Evolutionary conservation across 2,329 filamentous ascomycete genomes (phyloP).

Genomic region (Stagonosporopsis cucurbitacearum): DNA sequence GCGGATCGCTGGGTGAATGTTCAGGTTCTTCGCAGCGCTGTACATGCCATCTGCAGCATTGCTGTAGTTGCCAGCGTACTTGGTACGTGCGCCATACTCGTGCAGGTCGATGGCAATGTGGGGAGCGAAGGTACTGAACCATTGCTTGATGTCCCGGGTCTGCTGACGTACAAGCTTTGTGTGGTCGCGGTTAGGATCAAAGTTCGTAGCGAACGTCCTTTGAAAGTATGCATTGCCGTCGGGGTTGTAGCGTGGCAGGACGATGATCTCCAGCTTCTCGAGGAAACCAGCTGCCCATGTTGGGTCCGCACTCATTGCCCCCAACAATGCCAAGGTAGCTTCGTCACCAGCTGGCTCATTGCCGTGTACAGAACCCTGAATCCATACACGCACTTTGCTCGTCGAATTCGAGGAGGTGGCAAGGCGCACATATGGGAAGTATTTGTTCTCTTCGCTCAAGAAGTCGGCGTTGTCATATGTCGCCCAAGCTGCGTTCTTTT

Average conservation of each 20-base stretch:
- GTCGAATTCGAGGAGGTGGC: slow-evolving; percentile 25
- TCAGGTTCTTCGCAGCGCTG: slow-evolving; percentile 47
- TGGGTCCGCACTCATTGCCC: slow-evolving; percentile 43
- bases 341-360: slow-evolving; percentile 50
- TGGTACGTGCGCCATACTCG: slow-evolving; percentile 40
- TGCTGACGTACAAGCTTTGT: slow-evolving; percentile 46
- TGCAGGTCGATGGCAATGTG: slow-evolving; percentile 49
- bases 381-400: slow-evolving; percentile 46
- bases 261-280: slow-evolving; percentile 42
- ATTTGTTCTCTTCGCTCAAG: slow-evolving; percentile 42
- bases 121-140: slow-evolving; percentile 40
- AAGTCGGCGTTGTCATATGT: slow-evolving; percentile 37
- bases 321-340: slow-evolving; percentile 44
- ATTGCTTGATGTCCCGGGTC: slow-evolving; percentile 44
- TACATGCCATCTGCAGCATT: slow-evolving; percentile 47
- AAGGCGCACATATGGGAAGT: slow-evolving; percentile 43
- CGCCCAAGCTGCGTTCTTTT: slow-evolving; percentile 43
- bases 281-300: slow-evolving; percentile 42
- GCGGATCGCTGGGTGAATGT: slow-evolving; percentile 45
- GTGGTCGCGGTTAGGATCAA: slow-evolving; percentile 49
- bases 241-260: slow-evolving; percentile 47
- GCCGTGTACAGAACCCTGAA: slow-evolving; percentile 48
- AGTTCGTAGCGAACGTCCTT: slow-evolving; percentile 44
- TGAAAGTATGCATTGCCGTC: slow-evolving; percentile 49
- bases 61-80: slow-evolving; percentile 39